Percentiles rank a stretch among this genome's conserved stretches.
Evolutionary conservation across 495 filamentous ascomycete species (phyloP).

Genomic region (Staphylotrichum tortipilum): DNA sequence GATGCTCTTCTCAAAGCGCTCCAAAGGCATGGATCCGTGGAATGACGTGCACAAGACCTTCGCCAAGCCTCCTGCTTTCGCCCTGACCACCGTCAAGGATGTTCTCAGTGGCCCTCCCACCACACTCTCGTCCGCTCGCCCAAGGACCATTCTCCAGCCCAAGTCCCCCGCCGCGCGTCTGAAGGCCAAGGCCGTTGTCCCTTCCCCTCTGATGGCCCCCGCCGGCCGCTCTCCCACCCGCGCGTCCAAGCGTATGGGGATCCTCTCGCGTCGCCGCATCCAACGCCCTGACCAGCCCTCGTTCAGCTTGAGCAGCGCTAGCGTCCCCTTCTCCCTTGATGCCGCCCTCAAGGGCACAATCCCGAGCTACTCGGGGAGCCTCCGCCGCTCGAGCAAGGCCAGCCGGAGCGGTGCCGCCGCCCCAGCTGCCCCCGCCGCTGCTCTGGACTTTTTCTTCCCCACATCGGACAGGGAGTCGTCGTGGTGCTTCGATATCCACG

Average conservation of each 20-base stretch:
- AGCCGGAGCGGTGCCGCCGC: background rate
- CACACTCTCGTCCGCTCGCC: constrained; percentile 32
- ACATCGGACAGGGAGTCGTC: constrained; percentile 47
- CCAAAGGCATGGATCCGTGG: constrained; percentile 51
- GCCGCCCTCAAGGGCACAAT: constrained; percentile 66
- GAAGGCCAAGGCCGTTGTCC: constrained; percentile 30
- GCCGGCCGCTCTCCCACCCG: constrained; percentile 56
- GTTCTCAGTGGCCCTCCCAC: constrained; percentile 22
- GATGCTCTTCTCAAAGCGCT: constrained; percentile 53
- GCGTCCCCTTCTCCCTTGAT: constrained; percentile 65
- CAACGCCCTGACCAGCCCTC: constrained; percentile 52
- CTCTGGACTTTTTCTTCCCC: constrained; percentile 12
- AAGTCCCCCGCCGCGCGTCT: constrained; percentile 37
- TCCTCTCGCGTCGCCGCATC: constrained; percentile 54
- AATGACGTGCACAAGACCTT: constrained; percentile 41
- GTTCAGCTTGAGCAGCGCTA: constrained; percentile 26
- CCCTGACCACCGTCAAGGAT: constrained; percentile 27
- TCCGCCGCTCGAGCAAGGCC: constrained; percentile 15
- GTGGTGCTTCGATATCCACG: constrained; percentile 94
- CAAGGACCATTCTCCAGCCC: constrained; percentile 36
- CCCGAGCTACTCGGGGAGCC: constrained; percentile 39
- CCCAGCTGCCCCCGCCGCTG: constrained; percentile 6
- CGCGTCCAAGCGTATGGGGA: constrained; percentile 49
- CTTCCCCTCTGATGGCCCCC: constrained; percentile 44
- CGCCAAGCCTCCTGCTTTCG: constrained; percentile 36